These are phyloP conservation scores for Corchorus capsularis DNA, from an alignment of 345 rosid species.

Conservation along the genomic window DNA sequence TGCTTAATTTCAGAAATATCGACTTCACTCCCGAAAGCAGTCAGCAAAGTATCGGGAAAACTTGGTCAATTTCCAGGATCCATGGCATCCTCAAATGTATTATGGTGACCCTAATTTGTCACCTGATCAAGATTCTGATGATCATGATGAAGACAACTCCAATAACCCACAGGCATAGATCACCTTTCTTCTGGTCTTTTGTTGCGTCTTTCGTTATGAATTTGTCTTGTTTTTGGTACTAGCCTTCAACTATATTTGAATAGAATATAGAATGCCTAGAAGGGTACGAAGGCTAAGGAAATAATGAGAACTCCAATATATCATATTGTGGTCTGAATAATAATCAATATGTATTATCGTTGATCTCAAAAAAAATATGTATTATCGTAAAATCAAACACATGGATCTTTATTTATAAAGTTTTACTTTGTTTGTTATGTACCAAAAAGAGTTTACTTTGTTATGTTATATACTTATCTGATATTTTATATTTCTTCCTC, in stretches of 20 bases:
- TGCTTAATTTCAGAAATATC: conserved; percentile 15
- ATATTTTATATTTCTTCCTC: too few relatives aligned
- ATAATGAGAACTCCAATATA: too few relatives aligned
- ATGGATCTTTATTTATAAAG: too few relatives aligned
- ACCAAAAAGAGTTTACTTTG: too few relatives aligned
- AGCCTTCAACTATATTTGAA: background rate
- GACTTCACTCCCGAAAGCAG: background rate
- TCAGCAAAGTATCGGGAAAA: background rate
- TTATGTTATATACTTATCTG: too few relatives aligned
- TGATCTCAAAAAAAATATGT: too few relatives aligned
- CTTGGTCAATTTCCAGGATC: background rate
- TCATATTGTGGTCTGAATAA: too few relatives aligned
- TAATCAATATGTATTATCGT: too few relatives aligned
- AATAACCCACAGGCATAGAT: background rate
- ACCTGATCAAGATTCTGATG: background rate
- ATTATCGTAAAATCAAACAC: too few relatives aligned
- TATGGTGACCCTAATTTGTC: background rate
- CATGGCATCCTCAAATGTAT: background rate
- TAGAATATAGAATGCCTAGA: background rate
- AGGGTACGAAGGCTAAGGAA: too few relatives aligned
- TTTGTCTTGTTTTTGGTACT: background rate
- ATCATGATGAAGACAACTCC: background rate
- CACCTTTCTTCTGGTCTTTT: background rate
- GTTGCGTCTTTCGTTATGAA: background rate
- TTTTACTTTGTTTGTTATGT: too few relatives aligned